Evolutionary conservation across 73 alveolate species (phyloP), one percentile per base, ranked within the genome.

Genomic region (Tetrahymena borealis): DNA sequence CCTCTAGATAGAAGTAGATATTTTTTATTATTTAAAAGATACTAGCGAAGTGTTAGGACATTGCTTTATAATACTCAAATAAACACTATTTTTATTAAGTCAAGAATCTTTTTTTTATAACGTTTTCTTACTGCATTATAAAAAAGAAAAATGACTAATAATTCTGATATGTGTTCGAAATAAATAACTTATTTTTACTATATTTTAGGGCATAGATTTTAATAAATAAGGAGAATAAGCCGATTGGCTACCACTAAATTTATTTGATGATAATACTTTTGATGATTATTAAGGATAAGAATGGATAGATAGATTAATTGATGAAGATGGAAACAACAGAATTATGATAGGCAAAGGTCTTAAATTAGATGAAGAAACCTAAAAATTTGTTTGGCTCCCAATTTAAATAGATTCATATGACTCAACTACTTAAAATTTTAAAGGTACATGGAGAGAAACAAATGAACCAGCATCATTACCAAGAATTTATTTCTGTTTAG

Each of bases 401-500:
- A 60, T 60, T 1, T 28, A 33, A 28, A 28, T 93, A 31, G 91
- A 93, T 13, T 41, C 91, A 11, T 38, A 60, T 4, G 91, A 93
- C 7, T 33, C 78, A 35, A 35, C 41, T 39, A 39, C 16, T 85
- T 91, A 97, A 96, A 8, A 79, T 78, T 78, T 94, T 97, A 94
- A 96, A 95, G 43, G 97, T 96, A 35, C 90, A 41, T 96, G 98
- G 95, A 20, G 95, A 94, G 91, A 96, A 95, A 91, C 92, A 94
- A 90, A 91, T 95, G 79, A 77, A 78, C 91, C 90, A 90, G 90
- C 95, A 39, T 91, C 79, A 20, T n/a, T 78, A 95, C 94, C 90
- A 28, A 95, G 98, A 93, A 94, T 97, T 20, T 94, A 85, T 79
- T 79, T 96, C 33, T 93, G 95, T 33, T 96, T 97, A 95, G 99